Base-by-base conservation (phyloP, 306 rosid species). In the Rosa persica region DNA sequence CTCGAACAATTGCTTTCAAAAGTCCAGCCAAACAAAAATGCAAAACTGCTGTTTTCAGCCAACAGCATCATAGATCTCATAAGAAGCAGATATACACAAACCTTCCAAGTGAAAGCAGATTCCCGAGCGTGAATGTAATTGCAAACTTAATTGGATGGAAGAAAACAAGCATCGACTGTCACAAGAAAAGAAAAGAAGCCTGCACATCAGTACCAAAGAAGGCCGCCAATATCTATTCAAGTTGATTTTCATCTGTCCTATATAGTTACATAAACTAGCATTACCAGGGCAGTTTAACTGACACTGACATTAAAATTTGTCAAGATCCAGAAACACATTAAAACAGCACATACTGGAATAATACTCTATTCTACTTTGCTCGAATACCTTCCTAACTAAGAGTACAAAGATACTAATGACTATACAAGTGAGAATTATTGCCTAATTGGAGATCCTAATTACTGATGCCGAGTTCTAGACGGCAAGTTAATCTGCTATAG, bases 61-160 rank as follows among this genome's bases (percentile, higher is more conserved):
- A 58, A 23, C 27, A 58, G 3, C 65, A 62, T 27, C 20, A 27
- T 23, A 19, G 47, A 51, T 72, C 46, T 19, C 76, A 73, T 54
- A 49, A 64, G 55, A 43, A 73, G 66, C 64, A 78, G 13, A 61
- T 40, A 73, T 22, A 73, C 79, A 82, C 84, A 79, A 87, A 94
- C 98, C 98, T 94, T 86, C 98, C 97, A 43, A 94, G 87, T 39
- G 98, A 85, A 80, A 92, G 97, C 86, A 94, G 77, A 88, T 94
- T 92, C 25, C 98, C 98, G 76, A 94, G 86, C n/a, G 98, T 92
- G 88, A 94, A 92, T 55, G 97, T 80, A 62, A 94, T 86, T 12
- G 88, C 98, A 80, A 94, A 94, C 89, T 94, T 94, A 87, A 94
- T 86, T 61, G 98, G 98, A 76, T 89, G 84, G 84, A 94, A 83